Conservation (phyloP, 164 flowering plant genomes). For the Magnolia changhungtana region DNA sequence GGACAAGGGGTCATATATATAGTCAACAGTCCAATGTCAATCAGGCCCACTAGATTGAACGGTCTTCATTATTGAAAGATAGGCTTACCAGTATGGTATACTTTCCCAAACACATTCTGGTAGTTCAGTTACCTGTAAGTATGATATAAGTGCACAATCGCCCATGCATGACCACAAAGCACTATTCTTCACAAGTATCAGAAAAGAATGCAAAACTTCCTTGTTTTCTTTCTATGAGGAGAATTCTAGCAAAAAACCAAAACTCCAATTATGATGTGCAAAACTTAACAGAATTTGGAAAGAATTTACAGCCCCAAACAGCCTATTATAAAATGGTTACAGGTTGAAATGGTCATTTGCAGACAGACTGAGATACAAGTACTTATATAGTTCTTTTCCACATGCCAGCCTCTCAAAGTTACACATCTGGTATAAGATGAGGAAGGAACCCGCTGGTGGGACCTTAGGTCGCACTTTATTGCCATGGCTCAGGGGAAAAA, state of each 20-base stretch:
- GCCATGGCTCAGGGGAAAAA: neutral
- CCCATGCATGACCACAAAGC: too few relatives aligned
- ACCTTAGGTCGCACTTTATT: conserved; percentile 10
- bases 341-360: neutral
- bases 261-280: neutral
- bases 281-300: neutral
- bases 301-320: neutral
- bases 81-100: too few relatives aligned
- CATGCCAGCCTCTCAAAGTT: neutral
- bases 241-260: neutral
- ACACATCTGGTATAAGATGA: neutral
- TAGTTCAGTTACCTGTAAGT: too few relatives aligned
- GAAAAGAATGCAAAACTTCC: neutral
- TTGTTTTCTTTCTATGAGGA: neutral
- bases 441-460: neutral
- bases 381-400: neutral
- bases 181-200: too few relatives aligned
- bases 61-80: too few relatives aligned
- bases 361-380: conserved; percentile 1
- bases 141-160: too few relatives aligned
- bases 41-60: too few relatives aligned
- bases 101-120: too few relatives aligned
- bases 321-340: neutral
- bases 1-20: too few relatives aligned
- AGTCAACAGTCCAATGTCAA: too few relatives aligned